Evolutionary conservation across 306 rosid genomes (phyloP).

Genomic region (Nissolia schottii): DNA sequence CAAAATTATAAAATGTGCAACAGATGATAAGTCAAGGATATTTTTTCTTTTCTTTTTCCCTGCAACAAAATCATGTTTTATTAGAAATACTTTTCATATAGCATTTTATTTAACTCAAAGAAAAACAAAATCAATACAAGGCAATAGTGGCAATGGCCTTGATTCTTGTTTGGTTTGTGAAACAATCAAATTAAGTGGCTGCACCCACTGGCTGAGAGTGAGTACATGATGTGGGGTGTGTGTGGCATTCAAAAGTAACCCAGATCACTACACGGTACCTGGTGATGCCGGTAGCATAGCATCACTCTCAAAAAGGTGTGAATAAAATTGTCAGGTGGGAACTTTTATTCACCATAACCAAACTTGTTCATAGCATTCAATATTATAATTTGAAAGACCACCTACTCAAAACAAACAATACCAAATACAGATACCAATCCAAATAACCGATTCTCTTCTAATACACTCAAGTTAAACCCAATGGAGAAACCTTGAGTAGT

Average conservation of each 20-base stretch:
- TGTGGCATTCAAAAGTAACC: neutral
- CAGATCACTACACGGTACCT: neutral
- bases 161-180: neutral
- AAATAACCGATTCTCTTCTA: neutral
- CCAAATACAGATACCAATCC: constrained; percentile 6
- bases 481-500: neutral
- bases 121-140: neutral
- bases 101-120: neutral
- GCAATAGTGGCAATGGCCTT: no score
- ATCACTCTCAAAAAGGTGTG: constrained; percentile 11
- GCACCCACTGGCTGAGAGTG: no score
- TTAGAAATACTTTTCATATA: neutral
- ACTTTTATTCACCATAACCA: constrained; percentile 24
- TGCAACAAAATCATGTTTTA: no score
- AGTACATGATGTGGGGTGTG: neutral
- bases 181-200: neutral
- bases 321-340: constrained; percentile 16
- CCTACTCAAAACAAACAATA: constrained; percentile 30
- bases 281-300: constrained; percentile 8
- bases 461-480: constrained; percentile 16
- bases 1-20: no score
- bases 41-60: no score
- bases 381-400: constrained; percentile 26
- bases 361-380: constrained; percentile 22
- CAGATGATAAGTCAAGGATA: no score